Percentiles rank a stretch among this genome's conserved stretches.
Evolutionary conservation across 2,329 filamentous ascomycete species (phyloP).

Genomic region (Clarireedia monteithiana): DNA sequence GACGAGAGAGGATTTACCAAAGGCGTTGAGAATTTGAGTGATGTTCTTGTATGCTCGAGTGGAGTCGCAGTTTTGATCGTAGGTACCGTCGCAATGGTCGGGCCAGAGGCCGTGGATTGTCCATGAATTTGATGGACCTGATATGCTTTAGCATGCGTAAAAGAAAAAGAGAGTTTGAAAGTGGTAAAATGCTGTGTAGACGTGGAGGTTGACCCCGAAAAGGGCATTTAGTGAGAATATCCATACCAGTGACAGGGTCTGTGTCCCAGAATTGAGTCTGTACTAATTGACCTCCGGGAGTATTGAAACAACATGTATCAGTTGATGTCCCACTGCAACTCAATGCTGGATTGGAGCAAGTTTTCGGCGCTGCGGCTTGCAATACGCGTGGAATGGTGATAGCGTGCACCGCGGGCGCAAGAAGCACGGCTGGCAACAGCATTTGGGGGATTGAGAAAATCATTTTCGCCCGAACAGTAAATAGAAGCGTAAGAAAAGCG

Average conservation of each 20-base stretch:
- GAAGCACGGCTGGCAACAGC: conserved; percentile 4
- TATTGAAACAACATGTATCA: conserved; percentile 68
- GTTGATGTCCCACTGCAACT: conserved; percentile 48
- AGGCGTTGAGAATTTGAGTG: conserved; percentile 47
- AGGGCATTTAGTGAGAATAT: neutral
- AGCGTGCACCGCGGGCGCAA: conserved; percentile 3
- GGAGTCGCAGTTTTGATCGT: conserved; percentile 57
- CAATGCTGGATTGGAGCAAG: conserved; percentile 20
- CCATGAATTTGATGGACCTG: conserved; percentile 54
- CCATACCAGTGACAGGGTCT: conserved; percentile 40
- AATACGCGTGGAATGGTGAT: conserved; percentile 9
- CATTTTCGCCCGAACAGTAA: neutral
- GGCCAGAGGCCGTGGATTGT: conserved; percentile 64
- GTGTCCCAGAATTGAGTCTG: conserved; percentile 76
- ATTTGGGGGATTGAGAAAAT: neutral
- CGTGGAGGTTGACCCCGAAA: neutral
- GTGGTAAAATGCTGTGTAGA: too few relatives aligned
- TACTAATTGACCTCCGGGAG: conserved; percentile 62
- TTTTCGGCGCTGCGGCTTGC: conserved; percentile 18
- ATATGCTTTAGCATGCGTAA: neutral
- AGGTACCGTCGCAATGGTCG: conserved; percentile 61
- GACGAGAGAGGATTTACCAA: conserved; percentile 48
- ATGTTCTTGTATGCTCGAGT: conserved; percentile 59
- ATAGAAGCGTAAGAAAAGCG: neutral
- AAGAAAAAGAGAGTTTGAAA: too few relatives aligned